These are phyloP conservation scores for Misopates orontium DNA, from an alignment of 257 asterid species.

Conservation along the genomic window DNA sequence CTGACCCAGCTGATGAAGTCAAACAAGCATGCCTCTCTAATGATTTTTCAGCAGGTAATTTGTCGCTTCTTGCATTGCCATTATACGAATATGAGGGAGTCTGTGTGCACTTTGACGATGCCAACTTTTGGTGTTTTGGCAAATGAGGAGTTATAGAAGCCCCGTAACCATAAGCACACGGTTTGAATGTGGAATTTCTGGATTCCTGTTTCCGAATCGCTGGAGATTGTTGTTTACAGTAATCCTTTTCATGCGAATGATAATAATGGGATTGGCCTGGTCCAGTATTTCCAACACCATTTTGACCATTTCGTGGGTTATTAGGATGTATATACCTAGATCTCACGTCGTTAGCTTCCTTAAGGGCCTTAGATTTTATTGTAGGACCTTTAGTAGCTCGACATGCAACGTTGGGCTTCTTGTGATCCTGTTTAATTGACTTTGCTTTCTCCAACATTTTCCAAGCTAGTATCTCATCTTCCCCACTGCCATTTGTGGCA, in stretches of 20 bases:
- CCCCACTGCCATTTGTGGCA: conserved; percentile 21
- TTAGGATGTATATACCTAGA: conserved; percentile 25
- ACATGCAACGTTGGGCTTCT: conserved; percentile 14
- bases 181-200: conserved; percentile 19
- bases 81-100: conserved; percentile 14
- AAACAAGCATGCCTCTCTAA: conserved; percentile 21
- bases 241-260: conserved; percentile 24
- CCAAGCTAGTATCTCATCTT: conserved; percentile 62
- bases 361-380: conserved; percentile 26
- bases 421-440: conserved; percentile 31
- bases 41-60: conserved; percentile 22
- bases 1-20: conserved; percentile 30
- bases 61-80: conserved; percentile 20
- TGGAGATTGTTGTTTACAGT: conserved; percentile 22
- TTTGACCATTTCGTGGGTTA: conserved; percentile 20
- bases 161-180: conserved; percentile 8
- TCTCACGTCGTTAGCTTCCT: conserved; percentile 24
- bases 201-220: conserved; percentile 26
- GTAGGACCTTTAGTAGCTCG: conserved; percentile 31
- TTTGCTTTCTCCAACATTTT: conserved; percentile 67
- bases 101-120: conserved; percentile 27
- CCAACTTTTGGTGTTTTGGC: conserved; percentile 14
- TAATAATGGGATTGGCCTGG: conserved; percentile 2
- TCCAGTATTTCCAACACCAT: conserved; percentile 25
- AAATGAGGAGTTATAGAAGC: conserved; percentile 18